Evolutionary conservation across 352 stramenopile species (phyloP), one percentile per base, ranked within the genome.

Genomic region (Plasmopara viticola): DNA sequence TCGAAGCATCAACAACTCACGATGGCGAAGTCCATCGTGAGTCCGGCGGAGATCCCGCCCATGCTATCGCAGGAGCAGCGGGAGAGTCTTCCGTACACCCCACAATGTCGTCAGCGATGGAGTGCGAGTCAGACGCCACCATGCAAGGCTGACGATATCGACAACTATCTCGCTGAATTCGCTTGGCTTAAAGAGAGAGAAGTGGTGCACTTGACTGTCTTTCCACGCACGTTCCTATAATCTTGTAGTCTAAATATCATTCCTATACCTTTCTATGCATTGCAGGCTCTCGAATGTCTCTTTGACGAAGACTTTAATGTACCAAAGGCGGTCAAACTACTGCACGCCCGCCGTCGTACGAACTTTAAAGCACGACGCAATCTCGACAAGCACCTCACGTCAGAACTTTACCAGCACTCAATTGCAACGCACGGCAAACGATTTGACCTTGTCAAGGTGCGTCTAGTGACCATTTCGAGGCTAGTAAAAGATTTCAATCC

Each of bases 401-500:
- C 74, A 35, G 61, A 79, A 28, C 51, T 47, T 3, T 87, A 87
- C 34, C 71, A 72, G 39, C 42, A 49, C 9, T 74, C 74, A 8
- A 40, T 90, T 0, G 28, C 41, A 4, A 60, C 55, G 2, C 61
- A 87, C 25, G 74, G 70, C 51, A 90, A 90, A 54, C 74, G 68
- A 37, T 90, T 90, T 17, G 68, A 72, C 35, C 43, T 71, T 1
- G 73, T 90, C 12, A 62, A 85, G 61, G 78, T 89, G 46, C 13
- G 53, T 63, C 3, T 30, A 6, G 14, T 37, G 28, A n/a, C 9
- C 34, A 15, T 4, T 58, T 2, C 33, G 17, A 29, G 17, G 9
- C 8, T 56, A 31, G 39, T 25, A 39, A 47, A 7, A 34, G 2
- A 17, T 53, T 46, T 20, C 44, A 31, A 20, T 39, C 49, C 28